Evolutionary conservation across 2,329 filamentous ascomycete genomes (phyloP).

Genomic region (Samsoniella hepiali): DNA sequence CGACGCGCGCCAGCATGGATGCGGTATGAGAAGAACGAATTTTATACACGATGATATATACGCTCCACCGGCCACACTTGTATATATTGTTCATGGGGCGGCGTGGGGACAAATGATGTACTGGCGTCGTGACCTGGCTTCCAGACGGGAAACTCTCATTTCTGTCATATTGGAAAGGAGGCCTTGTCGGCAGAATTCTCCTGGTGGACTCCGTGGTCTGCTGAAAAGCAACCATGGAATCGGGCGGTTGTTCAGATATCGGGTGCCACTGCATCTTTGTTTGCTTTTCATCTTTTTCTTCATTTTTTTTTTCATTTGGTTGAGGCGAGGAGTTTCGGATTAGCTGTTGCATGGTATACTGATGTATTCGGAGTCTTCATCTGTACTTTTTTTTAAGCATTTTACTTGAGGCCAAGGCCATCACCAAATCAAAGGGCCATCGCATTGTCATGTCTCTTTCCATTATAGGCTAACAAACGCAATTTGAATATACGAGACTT

Average conservation of each 20-base stretch:
- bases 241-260: neutral
- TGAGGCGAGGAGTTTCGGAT: conserved; percentile 10
- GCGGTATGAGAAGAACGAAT: conserved; percentile 53
- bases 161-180: neutral
- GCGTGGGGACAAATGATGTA: neutral
- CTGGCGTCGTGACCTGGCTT: neutral
- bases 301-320: neutral
- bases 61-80: neutral
- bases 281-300: neutral
- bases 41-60: neutral
- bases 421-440: neutral
- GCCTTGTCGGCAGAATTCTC: neutral
- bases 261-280: neutral
- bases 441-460: neutral
- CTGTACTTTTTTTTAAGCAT: conserved; percentile 10
- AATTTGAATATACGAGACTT: conserved; percentile 14
- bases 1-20: conserved; percentile 72
- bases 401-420: neutral
- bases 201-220: neutral
- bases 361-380: neutral
- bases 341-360: neutral
- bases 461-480: neutral
- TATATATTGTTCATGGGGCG: neutral
- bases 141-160: too few species aligned
- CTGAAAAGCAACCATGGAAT: neutral